Evolutionary conservation across 768 basidiomycete species (phyloP).

Genomic region (Lentinula sp.): DNA sequence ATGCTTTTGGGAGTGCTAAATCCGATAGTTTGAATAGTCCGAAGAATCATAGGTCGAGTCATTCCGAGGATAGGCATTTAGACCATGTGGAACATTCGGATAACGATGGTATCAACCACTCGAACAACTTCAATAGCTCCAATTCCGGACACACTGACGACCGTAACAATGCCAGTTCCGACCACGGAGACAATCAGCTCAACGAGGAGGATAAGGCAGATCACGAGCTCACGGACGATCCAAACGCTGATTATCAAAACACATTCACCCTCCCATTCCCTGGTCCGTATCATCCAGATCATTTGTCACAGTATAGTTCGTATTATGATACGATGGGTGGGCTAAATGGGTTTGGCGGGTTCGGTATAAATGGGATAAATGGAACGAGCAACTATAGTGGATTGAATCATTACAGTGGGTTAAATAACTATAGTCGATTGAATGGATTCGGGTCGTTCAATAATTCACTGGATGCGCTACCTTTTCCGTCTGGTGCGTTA

Average conservation of each 20-base stretch:
- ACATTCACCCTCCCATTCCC: slow-evolving; percentile 46
- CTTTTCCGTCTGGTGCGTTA: slow-evolving; percentile 31
- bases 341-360: background rate
- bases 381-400: background rate
- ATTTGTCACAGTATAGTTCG: slow-evolving; percentile 46
- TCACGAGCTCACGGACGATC: background rate
- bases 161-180: too few species aligned
- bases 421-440: too few species aligned
- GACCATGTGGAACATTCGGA: background rate
- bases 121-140: too few species aligned
- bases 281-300: slow-evolving; percentile 73
- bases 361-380: background rate
- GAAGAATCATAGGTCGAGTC: background rate
- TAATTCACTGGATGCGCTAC: slow-evolving; percentile 40
- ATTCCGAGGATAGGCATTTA: background rate
- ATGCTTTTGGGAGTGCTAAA: background rate
- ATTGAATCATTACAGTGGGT: background rate
- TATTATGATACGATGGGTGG: slow-evolving; percentile 9
- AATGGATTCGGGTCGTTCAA: background rate
- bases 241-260: slow-evolving; percentile 19
- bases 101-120: slow-evolving; percentile 16
- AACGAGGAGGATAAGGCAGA: background rate
- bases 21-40: background rate
- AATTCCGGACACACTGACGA: background rate
- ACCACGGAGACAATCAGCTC: background rate